Evolutionary conservation across 495 filamentous ascomycete species (phyloP).

Genomic region (Xylaria telfairii): DNA sequence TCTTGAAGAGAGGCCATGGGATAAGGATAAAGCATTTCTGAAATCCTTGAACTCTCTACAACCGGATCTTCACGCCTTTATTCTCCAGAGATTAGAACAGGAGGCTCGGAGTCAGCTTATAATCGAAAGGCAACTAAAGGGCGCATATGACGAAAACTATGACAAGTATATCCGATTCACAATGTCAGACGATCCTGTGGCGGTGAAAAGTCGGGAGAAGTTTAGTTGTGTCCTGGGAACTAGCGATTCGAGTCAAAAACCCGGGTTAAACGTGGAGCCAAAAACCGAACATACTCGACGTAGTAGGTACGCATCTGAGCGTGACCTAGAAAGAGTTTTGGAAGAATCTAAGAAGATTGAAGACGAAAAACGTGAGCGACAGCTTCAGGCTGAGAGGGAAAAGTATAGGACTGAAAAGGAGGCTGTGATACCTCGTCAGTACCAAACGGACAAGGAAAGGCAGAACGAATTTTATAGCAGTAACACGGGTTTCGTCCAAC

Average conservation of each 20-base stretch:
- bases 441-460: slow-evolving; percentile 56
- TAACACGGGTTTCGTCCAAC: slow-evolving; percentile 70
- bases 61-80: slow-evolving; percentile 41
- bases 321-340: slow-evolving; percentile 77
- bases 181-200: slow-evolving; percentile 56
- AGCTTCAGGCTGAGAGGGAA: slow-evolving; percentile 70
- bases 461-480: slow-evolving; percentile 69
- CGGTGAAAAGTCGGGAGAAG: slow-evolving; percentile 52
- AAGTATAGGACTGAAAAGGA: slow-evolving; percentile 82
- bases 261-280: slow-evolving; percentile 53
- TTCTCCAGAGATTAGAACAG: slow-evolving; percentile 39
- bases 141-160: slow-evolving; percentile 49
- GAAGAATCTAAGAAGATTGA: slow-evolving; percentile 77
- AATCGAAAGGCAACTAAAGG: slow-evolving; percentile 40
- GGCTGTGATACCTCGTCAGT: slow-evolving; percentile 82
- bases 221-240: slow-evolving; percentile 38
- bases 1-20: slow-evolving; percentile 50
- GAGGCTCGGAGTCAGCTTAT: slow-evolving; percentile 27
- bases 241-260: slow-evolving; percentile 36
- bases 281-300: slow-evolving; percentile 68
- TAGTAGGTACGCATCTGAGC: slow-evolving; percentile 66
- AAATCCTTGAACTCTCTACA: slow-evolving; percentile 37
- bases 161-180: slow-evolving; percentile 58
- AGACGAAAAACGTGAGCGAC: slow-evolving; percentile 74
- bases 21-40: slow-evolving; percentile 45